Base-by-base conservation (phyloP, 208 protist genomes). In the Leishmania tropica region DNA sequence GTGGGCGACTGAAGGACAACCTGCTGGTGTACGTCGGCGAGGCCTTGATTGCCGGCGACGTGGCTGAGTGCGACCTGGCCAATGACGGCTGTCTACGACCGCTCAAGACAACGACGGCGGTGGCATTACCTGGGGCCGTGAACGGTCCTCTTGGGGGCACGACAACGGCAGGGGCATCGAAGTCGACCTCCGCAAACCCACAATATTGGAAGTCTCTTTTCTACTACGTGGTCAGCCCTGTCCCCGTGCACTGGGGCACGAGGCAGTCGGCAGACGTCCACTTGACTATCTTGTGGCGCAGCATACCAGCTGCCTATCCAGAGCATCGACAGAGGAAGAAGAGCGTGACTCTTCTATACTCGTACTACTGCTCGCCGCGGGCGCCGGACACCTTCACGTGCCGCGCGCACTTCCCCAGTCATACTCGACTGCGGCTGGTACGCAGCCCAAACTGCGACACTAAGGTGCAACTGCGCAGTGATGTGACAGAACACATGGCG, bases 331-430 rank as follows among this genome's bases (percentile, higher is more conserved):
- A 3, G 11, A 78, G 37, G 0, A 76, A 3, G 11, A 78, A 31
- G 0, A 76, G 77, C 24, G 72, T 92, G 8, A 76, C 87, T 3
- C 73, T 94, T 7, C 79, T 86, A 10, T 96, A 92, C 79, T 87
- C 90, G 0, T 91, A 92, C 70, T 90, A 85, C 78, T 96, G 93
- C 76, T 79, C 88, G 0, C 93, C 93, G 0, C 84, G 89, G 31
- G 70, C 83, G 3, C 93, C 93, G 0, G 89, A 93, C n/a, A 51
- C 80, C 54, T 77, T 96, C 24, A 80, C 82, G 1, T 92, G 86
- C 51, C 81, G 79, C 42, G 83, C 81, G 5, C 75, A 88, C 74
- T 90, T 96, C 19, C 75, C 42, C 4, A 24, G 58, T 3, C 75
- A 75, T 47, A 68, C 67, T 28, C 60, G 62, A 11, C 83, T 94